Evolutionary conservation across 371 early-diverging fungal species (phyloP).

Genomic region (Coemansia sp.): DNA sequence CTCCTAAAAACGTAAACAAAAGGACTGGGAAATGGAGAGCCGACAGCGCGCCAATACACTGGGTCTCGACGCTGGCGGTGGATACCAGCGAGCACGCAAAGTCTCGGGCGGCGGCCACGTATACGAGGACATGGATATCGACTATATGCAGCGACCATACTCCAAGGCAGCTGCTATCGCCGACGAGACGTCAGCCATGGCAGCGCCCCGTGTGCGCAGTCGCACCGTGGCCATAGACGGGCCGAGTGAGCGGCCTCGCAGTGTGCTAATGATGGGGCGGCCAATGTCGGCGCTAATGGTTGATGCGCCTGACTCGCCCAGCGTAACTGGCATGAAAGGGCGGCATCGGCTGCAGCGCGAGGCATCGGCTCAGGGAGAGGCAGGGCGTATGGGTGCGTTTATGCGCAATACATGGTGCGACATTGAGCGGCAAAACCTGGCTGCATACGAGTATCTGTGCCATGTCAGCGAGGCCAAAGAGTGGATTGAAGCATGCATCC

Average conservation of each 20-base stretch:
- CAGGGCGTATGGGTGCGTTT: background rate
- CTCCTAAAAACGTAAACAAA: background rate
- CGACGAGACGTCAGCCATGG: slow-evolving; percentile 4
- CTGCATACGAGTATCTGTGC: slow-evolving; percentile 98
- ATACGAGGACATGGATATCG: slow-evolving; percentile 17
- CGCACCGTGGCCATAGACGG: slow-evolving; percentile 31
- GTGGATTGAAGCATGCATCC: slow-evolving; percentile 95
- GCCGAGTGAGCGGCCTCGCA: slow-evolving; percentile 17
- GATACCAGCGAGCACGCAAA: slow-evolving; percentile 28
- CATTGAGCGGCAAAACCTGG: slow-evolving; percentile 83
- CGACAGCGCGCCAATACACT: slow-evolving; percentile 47
- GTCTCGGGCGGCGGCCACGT: slow-evolving; percentile 25
- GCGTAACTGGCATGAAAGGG: slow-evolving; percentile 51
- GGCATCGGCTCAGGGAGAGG: slow-evolving; percentile 1
- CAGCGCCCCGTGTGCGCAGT: slow-evolving; percentile 36
- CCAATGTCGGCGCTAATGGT: slow-evolving; percentile 46
- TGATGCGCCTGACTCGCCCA: slow-evolving; percentile 53
- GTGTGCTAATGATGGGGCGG: slow-evolving; percentile 25
- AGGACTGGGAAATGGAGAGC: slow-evolving; percentile 3
- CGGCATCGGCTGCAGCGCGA: slow-evolving; percentile 52
- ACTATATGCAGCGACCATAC: slow-evolving; percentile 21
- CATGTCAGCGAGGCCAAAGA: slow-evolving; percentile 99
- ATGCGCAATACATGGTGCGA: slow-evolving; percentile 90
- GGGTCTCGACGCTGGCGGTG: slow-evolving; percentile 22
- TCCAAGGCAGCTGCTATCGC: slow-evolving; percentile 28